Evolutionary conservation across 2,329 filamentous ascomycete species (phyloP).

Genomic region (Aspergillaceae sp.): DNA sequence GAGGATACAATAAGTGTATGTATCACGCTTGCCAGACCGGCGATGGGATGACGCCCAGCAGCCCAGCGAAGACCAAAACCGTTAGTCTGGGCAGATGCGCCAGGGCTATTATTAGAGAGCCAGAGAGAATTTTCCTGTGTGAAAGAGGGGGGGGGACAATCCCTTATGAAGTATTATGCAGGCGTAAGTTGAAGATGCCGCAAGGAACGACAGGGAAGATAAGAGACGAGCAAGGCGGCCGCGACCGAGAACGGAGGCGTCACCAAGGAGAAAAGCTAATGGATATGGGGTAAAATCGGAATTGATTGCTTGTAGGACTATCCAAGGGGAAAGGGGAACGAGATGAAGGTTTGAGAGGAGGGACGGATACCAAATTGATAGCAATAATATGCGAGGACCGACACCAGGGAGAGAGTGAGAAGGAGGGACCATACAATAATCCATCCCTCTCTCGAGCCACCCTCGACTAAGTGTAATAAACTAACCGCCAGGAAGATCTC

Average conservation of each 20-base stretch:
- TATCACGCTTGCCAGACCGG: too few species aligned
- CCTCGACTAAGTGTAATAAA: too few species aligned
- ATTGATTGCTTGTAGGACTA: neutral
- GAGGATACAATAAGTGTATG: neutral
- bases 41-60: neutral
- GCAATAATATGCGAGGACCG: neutral
- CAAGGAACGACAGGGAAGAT: neutral
- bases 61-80: neutral
- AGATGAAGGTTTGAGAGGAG: neutral
- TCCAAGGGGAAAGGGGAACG: neutral
- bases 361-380: neutral
- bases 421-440: neutral
- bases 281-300: neutral
- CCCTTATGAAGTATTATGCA: neutral
- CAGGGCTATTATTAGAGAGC: neutral
- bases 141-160: neutral
- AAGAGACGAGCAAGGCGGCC: neutral
- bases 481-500: neutral
- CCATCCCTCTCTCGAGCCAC: neutral
- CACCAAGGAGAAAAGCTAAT: neutral
- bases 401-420: neutral
- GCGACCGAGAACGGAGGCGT: neutral
- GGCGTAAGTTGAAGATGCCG: neutral
- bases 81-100: neutral
- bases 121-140: neutral